Evolutionary conservation across 805 yeast species (phyloP).

Genomic region (Candida pseudofarinosa): DNA sequence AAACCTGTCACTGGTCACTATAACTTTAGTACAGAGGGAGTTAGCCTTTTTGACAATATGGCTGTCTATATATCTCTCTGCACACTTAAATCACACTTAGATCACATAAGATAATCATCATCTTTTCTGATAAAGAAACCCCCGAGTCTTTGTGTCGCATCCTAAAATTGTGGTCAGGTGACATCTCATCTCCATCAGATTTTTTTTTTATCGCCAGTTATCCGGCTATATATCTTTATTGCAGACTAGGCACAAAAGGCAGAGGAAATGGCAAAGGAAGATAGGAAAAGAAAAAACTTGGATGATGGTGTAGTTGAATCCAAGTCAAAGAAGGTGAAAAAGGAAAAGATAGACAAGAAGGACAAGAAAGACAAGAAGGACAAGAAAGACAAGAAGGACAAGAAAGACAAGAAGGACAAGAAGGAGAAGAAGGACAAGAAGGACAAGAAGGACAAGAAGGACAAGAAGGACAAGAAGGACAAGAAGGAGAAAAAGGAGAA

Average conservation of each 20-base stretch:
- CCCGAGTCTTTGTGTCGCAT: not conserved
- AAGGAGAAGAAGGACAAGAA: slow-evolving; percentile 19
- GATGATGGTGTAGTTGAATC: slow-evolving; percentile 29
- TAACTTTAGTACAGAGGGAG: too few species aligned
- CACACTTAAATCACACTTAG: too few species aligned
- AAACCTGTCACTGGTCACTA: too few species aligned
- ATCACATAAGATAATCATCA: too few species aligned
- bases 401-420: slow-evolving; percentile 20
- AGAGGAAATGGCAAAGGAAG: slow-evolving; percentile 14
- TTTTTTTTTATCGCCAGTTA: slow-evolving; percentile 3
- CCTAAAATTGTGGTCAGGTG: not conserved
- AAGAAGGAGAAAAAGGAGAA: slow-evolving; percentile 27
- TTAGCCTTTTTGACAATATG: too few species aligned
- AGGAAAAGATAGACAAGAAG: slow-evolving; percentile 24
- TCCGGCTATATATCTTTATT: not conserved
- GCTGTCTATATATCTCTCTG: too few species aligned
- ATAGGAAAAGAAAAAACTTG: slow-evolving; percentile 18
- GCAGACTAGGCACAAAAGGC: slow-evolving; percentile 4
- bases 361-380: slow-evolving; percentile 24
- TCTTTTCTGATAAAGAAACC: not conserved
- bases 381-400: slow-evolving; percentile 25
- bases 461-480: slow-evolving; percentile 14
- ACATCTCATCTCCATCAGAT: slow-evolving; percentile 2
- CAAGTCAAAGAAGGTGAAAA: slow-evolving; percentile 37
- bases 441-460: slow-evolving; percentile 17